Percentiles rank a stretch among this genome's conserved stretches.
phyloP scores from a whole-genome alignment of 176 grass and related monocot species.

The Neostapfia colusana region DNA sequence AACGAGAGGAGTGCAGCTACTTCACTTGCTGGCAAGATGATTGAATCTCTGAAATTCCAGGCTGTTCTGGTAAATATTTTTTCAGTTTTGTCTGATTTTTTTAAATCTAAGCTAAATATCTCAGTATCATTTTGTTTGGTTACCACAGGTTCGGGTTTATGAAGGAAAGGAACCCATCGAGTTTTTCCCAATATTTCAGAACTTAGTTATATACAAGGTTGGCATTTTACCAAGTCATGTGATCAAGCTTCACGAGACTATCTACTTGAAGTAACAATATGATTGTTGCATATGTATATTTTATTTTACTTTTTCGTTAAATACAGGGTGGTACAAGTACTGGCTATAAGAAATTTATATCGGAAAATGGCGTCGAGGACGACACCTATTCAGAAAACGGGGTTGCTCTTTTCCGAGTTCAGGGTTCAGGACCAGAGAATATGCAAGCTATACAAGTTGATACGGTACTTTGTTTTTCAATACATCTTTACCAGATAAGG shows the following conservation, averaged over 20 bases:
- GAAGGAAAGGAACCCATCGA: slow-evolving; percentile 96
- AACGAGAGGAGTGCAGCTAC: slow-evolving; percentile 77
- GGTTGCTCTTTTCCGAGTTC: slow-evolving; percentile 80
- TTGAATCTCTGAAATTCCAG: slow-evolving; percentile 90
- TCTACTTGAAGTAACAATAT: slow-evolving; percentile 6
- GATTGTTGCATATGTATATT: slow-evolving; percentile 14
- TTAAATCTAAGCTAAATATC: slow-evolving; percentile 15
- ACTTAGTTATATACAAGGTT: slow-evolving; percentile 90
- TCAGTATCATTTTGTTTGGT: slow-evolving; percentile 22
- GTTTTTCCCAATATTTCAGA: slow-evolving; percentile 97
- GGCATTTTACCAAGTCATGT: slow-evolving; percentile 26
- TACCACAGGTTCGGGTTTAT: slow-evolving; percentile 75
- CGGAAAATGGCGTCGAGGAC: slow-evolving; percentile 63
- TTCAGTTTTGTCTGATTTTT: slow-evolving; percentile 15
- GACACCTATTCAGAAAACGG: slow-evolving; percentile 90
- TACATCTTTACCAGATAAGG: slow-evolving; percentile 33
- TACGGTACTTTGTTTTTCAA: slow-evolving; percentile 50
- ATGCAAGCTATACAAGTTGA: slow-evolving; percentile 99
- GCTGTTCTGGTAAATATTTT: slow-evolving; percentile 73
- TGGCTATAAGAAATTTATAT: slow-evolving; percentile 78
- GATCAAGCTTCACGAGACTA: background rate
- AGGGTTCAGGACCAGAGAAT: slow-evolving; percentile 98
- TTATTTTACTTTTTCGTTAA: slow-evolving; percentile 4
- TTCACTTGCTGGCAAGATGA: slow-evolving; percentile 76
- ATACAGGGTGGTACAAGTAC: slow-evolving; percentile 86